A percentile compares a stretch with the other conserved stretches of the same genome.
These are phyloP conservation scores for Pleurotus tuoliensis DNA, from an alignment of 768 basidiomycete species.

Conservation along the genomic window DNA sequence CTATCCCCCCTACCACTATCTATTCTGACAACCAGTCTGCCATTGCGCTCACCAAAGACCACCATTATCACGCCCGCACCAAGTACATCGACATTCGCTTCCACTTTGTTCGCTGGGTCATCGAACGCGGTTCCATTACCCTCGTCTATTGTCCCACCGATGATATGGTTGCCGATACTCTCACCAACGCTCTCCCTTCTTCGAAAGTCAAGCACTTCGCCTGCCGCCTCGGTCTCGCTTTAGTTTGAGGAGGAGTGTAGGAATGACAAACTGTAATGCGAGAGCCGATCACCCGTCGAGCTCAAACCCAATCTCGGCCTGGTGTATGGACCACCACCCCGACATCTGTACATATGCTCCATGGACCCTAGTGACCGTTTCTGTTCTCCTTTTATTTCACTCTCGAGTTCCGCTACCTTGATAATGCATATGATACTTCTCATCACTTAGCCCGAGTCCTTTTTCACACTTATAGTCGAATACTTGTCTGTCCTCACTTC, in stretches of 20 bases:
- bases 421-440: not conserved
- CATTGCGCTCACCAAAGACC: slow-evolving; percentile 20
- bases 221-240: not conserved
- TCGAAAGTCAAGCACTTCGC: slow-evolving; percentile 7
- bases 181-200: slow-evolving; percentile 20
- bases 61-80: slow-evolving; percentile 22
- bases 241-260: slow-evolving; percentile 7
- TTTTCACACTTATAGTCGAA: not conserved
- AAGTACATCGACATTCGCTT: slow-evolving; percentile 33
- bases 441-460: not conserved
- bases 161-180: slow-evolving; percentile 23
- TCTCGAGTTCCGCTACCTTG: not conserved
- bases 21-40: slow-evolving; percentile 19
- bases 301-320: not conserved
- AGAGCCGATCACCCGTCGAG: not conserved
- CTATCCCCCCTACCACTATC: slow-evolving; percentile 7
- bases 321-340: not conserved
- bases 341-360: not conserved
- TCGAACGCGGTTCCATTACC: slow-evolving; percentile 11
- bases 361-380: not conserved
- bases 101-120: slow-evolving; percentile 22
- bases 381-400: not conserved
- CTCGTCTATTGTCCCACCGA: slow-evolving; percentile 16
- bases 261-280: not conserved
- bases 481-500: not conserved